Evolutionary conservation across 164 flowering plant species (phyloP), one percentile per base, ranked within the genome.

Genomic region (Magnolia sinica): DNA sequence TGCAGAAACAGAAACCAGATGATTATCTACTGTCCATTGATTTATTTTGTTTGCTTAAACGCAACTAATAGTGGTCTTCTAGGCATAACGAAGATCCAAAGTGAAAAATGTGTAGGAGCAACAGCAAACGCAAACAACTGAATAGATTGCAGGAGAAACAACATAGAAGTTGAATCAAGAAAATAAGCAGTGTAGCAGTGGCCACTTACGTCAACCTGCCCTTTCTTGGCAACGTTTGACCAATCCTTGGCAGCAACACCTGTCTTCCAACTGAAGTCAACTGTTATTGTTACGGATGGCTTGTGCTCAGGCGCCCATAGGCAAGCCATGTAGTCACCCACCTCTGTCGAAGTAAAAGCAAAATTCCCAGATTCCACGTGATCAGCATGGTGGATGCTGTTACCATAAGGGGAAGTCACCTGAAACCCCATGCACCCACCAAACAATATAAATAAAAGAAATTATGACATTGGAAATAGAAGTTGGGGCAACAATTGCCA

Each of bases 241-340:
- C 98, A 93, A 70, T 89, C 98, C 81, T 83, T 90, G 1, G 96
- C 90, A 66, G 87, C 89, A 76, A 93, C 85, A 24, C 98, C 98
- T 37, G 87, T 87, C 79, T 76, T 89, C 98, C 98, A 93, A 8
- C 89, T 94, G 71, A 93, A 91, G 29, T 93, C 96, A 68, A 93
- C 63, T 0, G 90, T 71, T 19, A 90, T 1, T 0, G 81, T 84
- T 0, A 7, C 4, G 19, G 83, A 58, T 4, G 91, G 91, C 76
- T 84, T 84, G 74, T 85, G 89, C 6, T 86, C 90, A 7, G 78
- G 59, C 13, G 81, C 88, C 88, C 84, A 88, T 77, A 91, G 88
- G 79, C 98, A 93, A 59, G 89, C 75, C 73, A 86, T 79, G 66
- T 93, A 89, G 67, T 90, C 93, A 20, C 98, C 98, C 5, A 81